Base-by-base conservation (phyloP, 352 stramenopile genomes). In the Halophytophthora batemanensis region DNA sequence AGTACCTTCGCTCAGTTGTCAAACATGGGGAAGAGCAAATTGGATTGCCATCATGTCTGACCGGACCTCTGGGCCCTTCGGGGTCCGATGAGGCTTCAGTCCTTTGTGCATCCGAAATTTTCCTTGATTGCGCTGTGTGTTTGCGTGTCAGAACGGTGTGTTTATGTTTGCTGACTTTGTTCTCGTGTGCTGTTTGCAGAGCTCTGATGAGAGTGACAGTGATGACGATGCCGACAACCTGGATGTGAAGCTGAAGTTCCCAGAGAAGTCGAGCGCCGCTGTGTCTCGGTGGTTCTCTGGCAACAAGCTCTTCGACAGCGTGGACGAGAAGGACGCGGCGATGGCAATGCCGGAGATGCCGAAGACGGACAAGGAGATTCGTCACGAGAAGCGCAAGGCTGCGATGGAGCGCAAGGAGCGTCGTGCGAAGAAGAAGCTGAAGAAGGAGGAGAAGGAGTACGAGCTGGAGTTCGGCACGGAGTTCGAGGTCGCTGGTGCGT, bases 361-460 rank as follows among this genome's bases (percentile, higher is more conserved):
- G 0, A 98, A 98, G 70, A 99, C 96, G 0, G 97, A 99, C 56
- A 99, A 99, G 64, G 81, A 99, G 60, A 94, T 97, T 51, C 95
- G 97, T 28, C 89, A 98, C 43, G 93, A 98, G 35, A 99, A 99
- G 66, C 85, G 97, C 15, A 88, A 98, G 53, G 98, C 98, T 46
- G 93, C 91, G 0, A 84, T 86, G 47, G 87, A 97, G 8, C 83
- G 93, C 1, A 79, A 97, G 45, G 91, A 98, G 68, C 85, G 93
- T 4, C 81, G 85, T 18, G 59, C 66, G 0, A 38, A 64, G 8
- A 93, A 93, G 61, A 91, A 90, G 54, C 59, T 72, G 13, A 90
- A 90, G 50, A 86, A 87, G 52, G 85, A 95, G 40, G 80, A 92
- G 22, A 82, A 92, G 48, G 71, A 93, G 56, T 90, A 88, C 59